phyloP scores from a whole-genome alignment of 495 filamentous ascomycete genomes.

The Neurospora intermedia region DNA sequence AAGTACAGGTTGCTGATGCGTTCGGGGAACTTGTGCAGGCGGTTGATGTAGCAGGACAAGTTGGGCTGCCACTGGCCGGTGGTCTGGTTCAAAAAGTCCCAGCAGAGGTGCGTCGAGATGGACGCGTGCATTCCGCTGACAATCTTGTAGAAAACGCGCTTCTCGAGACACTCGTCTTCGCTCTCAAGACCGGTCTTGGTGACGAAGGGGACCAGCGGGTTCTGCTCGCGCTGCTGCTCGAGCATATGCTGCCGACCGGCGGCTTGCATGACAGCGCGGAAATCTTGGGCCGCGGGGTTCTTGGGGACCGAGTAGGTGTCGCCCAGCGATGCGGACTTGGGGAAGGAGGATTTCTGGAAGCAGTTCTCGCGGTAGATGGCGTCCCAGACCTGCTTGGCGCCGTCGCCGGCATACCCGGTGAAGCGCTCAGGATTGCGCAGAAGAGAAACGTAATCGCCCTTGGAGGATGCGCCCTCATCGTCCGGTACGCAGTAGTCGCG shows the following conservation, averaged over 20 bases:
- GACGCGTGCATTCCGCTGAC: constrained; percentile 96
- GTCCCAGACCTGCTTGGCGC: constrained; percentile 84
- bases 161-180: constrained; percentile 91
- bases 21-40: constrained; percentile 75
- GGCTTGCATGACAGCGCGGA: constrained; percentile 68
- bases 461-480: constrained; percentile 73
- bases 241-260: constrained; percentile 52
- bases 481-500: constrained; percentile 95
- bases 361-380: constrained; percentile 97
- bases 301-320: constrained; percentile 24
- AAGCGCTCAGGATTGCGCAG: constrained; percentile 91
- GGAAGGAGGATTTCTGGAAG: constrained; percentile 62
- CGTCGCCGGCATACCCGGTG: constrained; percentile 80
- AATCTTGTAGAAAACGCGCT: constrained; percentile 91
- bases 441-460: constrained; percentile 93
- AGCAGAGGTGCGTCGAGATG: constrained; percentile 92
- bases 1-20: constrained; percentile 97
- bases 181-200: constrained; percentile 49
- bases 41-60: constrained; percentile 73
- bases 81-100: constrained; percentile 90
- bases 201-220: constrained; percentile 39
- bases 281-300: constrained; percentile 66
- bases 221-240: constrained; percentile 39
- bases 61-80: constrained; percentile 94
- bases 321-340: constrained; percentile 35